Percentiles rank a stretch among this genome's conserved stretches.
These are phyloP conservation scores for Pneumocystis murina DNA, from an alignment of 1,139 yeast species.

Conservation along the genomic window DNA sequence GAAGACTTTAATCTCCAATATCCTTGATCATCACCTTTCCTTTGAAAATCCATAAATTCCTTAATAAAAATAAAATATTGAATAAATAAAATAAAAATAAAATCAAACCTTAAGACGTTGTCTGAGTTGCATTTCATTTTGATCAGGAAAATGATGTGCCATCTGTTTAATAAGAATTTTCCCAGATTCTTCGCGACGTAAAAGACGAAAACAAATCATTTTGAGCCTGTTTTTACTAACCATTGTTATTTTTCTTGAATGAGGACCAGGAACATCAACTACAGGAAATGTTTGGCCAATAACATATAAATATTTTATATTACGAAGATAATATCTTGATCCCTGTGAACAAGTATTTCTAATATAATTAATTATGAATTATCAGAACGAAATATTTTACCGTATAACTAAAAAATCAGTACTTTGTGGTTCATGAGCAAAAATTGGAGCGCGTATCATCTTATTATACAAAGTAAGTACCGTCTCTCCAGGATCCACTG, in stretches of 20 bases:
- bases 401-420: conserved; percentile 60
- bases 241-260: conserved; percentile 87
- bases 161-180: conserved; percentile 78
- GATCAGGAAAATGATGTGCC: conserved; percentile 88
- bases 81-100: conserved; percentile 7
- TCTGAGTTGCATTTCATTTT: conserved; percentile 92
- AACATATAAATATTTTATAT: conserved; percentile 56
- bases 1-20: conserved; percentile 79
- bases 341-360: conserved; percentile 28
- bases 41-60: conserved; percentile 95
- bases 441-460: conserved; percentile 84
- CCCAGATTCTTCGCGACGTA: conserved; percentile 61
- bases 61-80: background rate
- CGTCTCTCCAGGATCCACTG: conserved; percentile 84
- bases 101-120: conserved; percentile 51
- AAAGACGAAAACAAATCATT: conserved; percentile 82
- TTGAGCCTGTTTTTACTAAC: conserved; percentile 80
- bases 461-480: conserved; percentile 90
- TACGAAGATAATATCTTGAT: conserved; percentile 48
- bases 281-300: conserved; percentile 93
- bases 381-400: conserved; percentile 39
- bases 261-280: conserved; percentile 93
- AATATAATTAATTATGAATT: conserved; percentile 27
- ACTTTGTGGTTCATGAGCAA: conserved; percentile 59
- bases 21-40: conserved; percentile 90